Conservation (phyloP, 2,329 filamentous ascomycete species). For the Monosporascus ibericus region DNA sequence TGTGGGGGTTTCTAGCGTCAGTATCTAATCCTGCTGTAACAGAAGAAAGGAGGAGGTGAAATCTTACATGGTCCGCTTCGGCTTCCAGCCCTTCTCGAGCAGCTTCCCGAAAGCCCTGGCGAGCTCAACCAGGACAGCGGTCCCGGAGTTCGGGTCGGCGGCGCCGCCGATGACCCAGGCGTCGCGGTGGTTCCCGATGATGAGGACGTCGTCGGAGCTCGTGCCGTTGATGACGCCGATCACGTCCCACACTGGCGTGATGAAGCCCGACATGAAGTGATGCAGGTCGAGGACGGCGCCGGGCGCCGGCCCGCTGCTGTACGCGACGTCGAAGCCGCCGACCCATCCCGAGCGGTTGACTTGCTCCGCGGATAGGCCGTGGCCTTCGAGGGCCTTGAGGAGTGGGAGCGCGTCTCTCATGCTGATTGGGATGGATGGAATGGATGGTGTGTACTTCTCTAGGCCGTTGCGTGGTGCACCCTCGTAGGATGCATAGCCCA, state of each 20-base stretch:
- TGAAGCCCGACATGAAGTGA: slow-evolving; percentile 9
- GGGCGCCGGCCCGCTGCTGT: slow-evolving; percentile 4
- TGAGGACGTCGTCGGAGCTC: slow-evolving; percentile 34
- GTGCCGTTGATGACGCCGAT: slow-evolving; percentile 36
- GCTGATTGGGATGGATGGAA: slow-evolving; percentile 5
- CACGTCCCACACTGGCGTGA: slow-evolving; percentile 24
- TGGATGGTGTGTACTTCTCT: slow-evolving; percentile 3
- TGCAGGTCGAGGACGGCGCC: slow-evolving; percentile 3
- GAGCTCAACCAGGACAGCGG: slow-evolving; percentile 42
- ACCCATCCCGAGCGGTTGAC: slow-evolving; percentile 1
- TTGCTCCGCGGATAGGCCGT: slow-evolving; percentile 1
- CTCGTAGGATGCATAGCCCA: slow-evolving; percentile 4
- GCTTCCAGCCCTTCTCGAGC: slow-evolving; percentile 42
- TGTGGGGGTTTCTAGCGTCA: not conserved
- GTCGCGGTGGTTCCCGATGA: slow-evolving; percentile 48
- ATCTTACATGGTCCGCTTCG: slow-evolving; percentile 37
- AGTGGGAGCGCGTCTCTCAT: slow-evolving; percentile 4
- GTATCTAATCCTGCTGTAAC: not conserved
- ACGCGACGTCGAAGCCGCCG: slow-evolving; percentile 3
- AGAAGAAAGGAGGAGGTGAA: not conserved
- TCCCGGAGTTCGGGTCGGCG: slow-evolving; percentile 45
- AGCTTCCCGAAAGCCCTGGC: slow-evolving; percentile 42
- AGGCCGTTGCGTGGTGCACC: slow-evolving; percentile 5
- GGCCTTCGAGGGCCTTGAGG: slow-evolving; percentile 2
- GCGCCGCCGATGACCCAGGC: slow-evolving; percentile 49